Conservation (phyloP, 305 asterid genomes). For the Fraxinus velutina region DNA sequence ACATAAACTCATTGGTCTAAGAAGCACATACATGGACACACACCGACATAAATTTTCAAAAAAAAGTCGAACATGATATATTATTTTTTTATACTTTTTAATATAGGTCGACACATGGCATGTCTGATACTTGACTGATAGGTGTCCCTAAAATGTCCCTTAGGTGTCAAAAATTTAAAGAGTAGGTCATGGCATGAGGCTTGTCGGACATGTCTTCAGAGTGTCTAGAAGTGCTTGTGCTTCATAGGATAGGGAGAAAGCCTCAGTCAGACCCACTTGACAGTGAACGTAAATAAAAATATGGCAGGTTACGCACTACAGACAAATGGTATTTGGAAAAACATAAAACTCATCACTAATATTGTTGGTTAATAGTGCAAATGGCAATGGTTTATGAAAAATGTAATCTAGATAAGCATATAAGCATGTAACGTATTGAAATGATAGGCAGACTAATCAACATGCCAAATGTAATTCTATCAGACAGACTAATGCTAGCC, state of each 20-base stretch:
- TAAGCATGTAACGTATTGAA: background rate
- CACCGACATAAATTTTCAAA: background rate
- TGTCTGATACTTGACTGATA: background rate
- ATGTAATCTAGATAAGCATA: background rate
- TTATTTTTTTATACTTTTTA: background rate
- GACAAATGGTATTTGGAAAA: background rate
- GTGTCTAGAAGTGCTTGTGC: background rate
- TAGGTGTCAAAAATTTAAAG: background rate
- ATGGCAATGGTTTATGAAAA: background rate
- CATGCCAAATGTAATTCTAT: background rate
- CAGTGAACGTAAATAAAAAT: background rate
- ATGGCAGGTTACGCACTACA: background rate
- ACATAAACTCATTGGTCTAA: background rate
- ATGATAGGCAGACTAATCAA: too few species aligned
- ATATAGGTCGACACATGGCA: background rate
- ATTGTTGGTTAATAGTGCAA: background rate
- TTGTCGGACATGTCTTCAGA: background rate
- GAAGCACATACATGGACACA: background rate
- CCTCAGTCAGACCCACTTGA: background rate
- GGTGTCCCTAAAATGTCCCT: background rate
- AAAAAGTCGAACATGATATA: too few species aligned
- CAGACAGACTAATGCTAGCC: background rate
- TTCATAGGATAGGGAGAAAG: background rate
- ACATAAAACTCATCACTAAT: background rate
- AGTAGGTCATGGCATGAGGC: background rate